A percentile compares a stretch with the other conserved stretches of the same genome.
Conservation (phyloP, 176 grass and related monocot genomes). For the Chloris gayana region DNA sequence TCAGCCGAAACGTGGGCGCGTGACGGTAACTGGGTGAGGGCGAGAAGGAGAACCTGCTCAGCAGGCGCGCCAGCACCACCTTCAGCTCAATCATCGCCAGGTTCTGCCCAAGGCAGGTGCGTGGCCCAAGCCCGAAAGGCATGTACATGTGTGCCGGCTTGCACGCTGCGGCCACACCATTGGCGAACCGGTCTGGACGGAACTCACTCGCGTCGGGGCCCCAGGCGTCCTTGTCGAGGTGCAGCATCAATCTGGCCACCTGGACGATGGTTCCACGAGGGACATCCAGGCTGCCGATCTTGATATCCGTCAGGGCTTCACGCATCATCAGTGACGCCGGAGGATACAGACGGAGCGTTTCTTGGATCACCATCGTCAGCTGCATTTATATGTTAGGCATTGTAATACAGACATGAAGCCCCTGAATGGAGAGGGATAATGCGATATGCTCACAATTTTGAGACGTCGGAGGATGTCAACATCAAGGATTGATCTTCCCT, state of each 20-base stretch:
- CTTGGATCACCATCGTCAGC: conserved; percentile 89
- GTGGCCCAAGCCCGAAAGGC: conserved; percentile 62
- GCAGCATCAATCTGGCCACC: conserved; percentile 46
- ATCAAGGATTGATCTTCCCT: conserved; percentile 14
- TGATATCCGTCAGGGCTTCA: conserved; percentile 56
- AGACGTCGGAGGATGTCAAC: conserved; percentile 49
- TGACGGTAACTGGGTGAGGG: conserved; percentile 55
- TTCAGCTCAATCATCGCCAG: conserved; percentile 71
- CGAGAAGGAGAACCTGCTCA: conserved; percentile 57
- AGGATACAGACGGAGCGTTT: conserved; percentile 67
- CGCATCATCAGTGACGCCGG: conserved; percentile 41
- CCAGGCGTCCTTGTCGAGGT: conserved; percentile 59
- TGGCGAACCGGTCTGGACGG: conserved; percentile 48
- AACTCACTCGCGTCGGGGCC: conserved; percentile 57
- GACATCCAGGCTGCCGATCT: conserved; percentile 46
- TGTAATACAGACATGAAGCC: background rate
- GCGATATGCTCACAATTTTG: conserved; percentile 44
- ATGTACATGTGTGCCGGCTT: conserved; percentile 57
- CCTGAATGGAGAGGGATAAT: background rate
- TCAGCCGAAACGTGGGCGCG: conserved; percentile 43
- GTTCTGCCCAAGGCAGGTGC: conserved; percentile 63
- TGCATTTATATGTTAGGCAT: background rate
- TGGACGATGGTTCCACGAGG: conserved; percentile 62
- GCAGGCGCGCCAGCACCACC: conserved; percentile 57
- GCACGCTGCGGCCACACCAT: conserved; percentile 53